Base-by-base conservation (phyloP, 2,329 filamentous ascomycete genomes). In the Aspergillus proliferans region DNA sequence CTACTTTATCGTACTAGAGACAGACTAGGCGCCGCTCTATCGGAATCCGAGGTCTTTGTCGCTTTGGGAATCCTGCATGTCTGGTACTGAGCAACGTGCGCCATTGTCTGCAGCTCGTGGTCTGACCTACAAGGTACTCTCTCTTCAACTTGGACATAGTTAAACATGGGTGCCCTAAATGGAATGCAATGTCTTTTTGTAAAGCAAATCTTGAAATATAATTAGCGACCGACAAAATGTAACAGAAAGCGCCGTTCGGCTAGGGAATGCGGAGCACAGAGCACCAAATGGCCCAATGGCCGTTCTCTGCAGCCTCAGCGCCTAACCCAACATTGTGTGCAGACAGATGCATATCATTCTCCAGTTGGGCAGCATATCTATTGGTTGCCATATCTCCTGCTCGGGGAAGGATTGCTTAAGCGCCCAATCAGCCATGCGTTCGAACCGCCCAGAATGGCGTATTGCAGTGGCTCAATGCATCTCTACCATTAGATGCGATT, bases 391-490 rank as follows among this genome's bases (percentile, higher is more conserved):
- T 28, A 28, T 28, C 15, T 36, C 33, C 15, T 36, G 14, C 15
- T 9, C 6, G n/a, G 33, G 8, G 33, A 18, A 36, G 14, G 8
- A 18, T 3, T 15, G 33, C n/a, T 7, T 19, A 40, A 40, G 38
- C 36, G 30, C 45, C 52, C 49, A 52, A 50, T 52, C 47, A 49
- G 15, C 42, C 39, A 40, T 36, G 18, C 36, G 15, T 39, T 41
- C 34, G 40, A 55, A 43, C 47, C 54, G 53, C 52, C 48, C 33
- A 24, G 19, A 40, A 40, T 40, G 9, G 38, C 38, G 12, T 19
- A 5, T 10, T 21, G 38, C 18, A 22, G 26, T 28, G 26, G 26
- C 9, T 4, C 19, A 15, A 38, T 18, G 34, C 34, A 28, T 10
- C 26, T 28, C n/a, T 15, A 36, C n/a, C 33, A 36, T 4, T 28